Evolutionary conservation across 768 basidiomycete species (phyloP), one percentile per base, ranked within the genome.

Genomic region (Boletellus sp.): DNA sequence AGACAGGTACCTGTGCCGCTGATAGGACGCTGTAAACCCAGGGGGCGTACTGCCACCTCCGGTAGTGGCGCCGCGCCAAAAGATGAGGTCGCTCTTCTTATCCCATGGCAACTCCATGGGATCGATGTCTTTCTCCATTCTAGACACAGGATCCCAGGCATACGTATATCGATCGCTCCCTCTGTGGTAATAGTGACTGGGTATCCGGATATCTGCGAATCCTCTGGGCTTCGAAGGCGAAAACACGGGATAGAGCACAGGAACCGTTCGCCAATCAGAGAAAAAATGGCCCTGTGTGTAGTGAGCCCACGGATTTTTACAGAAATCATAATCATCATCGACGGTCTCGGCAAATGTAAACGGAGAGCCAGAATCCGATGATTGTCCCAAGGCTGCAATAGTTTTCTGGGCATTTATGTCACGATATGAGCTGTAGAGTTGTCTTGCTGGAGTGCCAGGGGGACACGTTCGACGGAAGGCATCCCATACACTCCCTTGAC

Each of bases 11-110:
- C 93, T 76, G 65, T 96, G 94, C 39, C 94, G 78, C 52, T 97
- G 94, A 58, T 94, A 96, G 55, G 83, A 79, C 2, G 81, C 70
- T 3, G 89, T 72, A 62, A 90, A 95, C 0, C 94, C 93, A 0
- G 83, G 80, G 1, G 94, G 94, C 34, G 85, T 85, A 53, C 78
- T 89, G 26, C 94, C 94, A 1, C 94, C 94, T 48, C 96, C 96
- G 0, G 95, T 98, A 0, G 92, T 95, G 3, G 94, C 92, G 11
- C 96, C 96, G 39, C 96, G 74, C 92, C 95, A 99, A 67, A 94
- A 94, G 36, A 98, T 79, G 62, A 80, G 81, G 64, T 92, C 80
- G n/a, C 74, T 70, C 72, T 98, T 98, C 52, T 85, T 71, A 47
- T 90, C 86, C 95, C 95, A 99, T 1, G 88, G 80, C 9, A 81